Base-by-base conservation (phyloP, 768 basidiomycete species). In the Hortiboletus flavorubellus region DNA sequence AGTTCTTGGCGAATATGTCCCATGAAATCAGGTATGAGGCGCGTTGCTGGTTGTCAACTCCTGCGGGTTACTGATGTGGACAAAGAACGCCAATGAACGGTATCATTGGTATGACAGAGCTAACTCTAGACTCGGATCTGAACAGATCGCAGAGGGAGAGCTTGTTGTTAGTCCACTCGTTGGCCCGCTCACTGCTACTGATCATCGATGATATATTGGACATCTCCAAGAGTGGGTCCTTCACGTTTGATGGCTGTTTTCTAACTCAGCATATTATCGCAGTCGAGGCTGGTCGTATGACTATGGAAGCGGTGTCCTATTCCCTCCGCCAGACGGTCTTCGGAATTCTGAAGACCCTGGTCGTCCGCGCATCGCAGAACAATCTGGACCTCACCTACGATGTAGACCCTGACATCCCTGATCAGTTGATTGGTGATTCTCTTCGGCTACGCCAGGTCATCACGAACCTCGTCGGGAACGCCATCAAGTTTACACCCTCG, bases 221-320 rank as follows among this genome's bases (percentile, higher is more conserved):
- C 80, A 98, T 98, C 59, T 98, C 95, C 16, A 99, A 99, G 83
- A 98, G 95, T 97, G 63, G 53, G 92, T 81, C 48, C 34, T 38
- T 33, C n/a, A 42, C 5, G 16, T n/a, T 29, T 54, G 40, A 46
- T 31, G 12, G n/a, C 15, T 30, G 34, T 21, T 31, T 40, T n/a
- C 38, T 37, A 18, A 46, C 48, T 59, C 43, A 58, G 51, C 58
- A 63, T 33, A 54, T 44, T 61, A 37, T 35, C 29, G 8, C 63
- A 97, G 95, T 98, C 66, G 97, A 99, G 73, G 97, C 96, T 39
- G 97, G 97, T 43, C 89, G 96, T 12, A 99, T 99, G 97, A 98
- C 94, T 2, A 97, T 99, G 90, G 97, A 99, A 74, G 88, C 92
- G 30, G 96, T 98, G n/a, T 89, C 95, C 2, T 99, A 96, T 74